Conservation (phyloP, 306 rosid genomes). For the Prinsepia uniflora region DNA sequence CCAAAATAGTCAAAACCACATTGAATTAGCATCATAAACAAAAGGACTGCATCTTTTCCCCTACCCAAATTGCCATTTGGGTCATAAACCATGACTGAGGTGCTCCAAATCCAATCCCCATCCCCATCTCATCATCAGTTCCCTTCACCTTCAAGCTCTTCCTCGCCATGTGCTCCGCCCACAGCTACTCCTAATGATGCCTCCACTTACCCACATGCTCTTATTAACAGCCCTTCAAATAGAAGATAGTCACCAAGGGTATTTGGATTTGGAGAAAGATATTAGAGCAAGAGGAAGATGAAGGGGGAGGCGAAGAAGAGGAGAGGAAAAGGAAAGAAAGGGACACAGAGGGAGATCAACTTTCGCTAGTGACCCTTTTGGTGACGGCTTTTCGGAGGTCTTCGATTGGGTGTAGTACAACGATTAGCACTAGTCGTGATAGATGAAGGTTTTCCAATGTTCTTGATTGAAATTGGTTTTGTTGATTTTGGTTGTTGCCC, state of each 20-base stretch:
- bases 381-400: slow-evolving; percentile 78
- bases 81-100: slow-evolving; percentile 63
- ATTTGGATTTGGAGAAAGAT: slow-evolving; percentile 33
- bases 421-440: slow-evolving; percentile 7
- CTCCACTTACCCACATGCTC: slow-evolving; percentile 52
- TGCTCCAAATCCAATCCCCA: slow-evolving; percentile 61
- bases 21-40: slow-evolving; percentile 16
- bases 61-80: neutral
- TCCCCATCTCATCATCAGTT: slow-evolving; percentile 51
- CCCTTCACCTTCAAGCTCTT: slow-evolving; percentile 86
- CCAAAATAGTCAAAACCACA: slow-evolving; percentile 16
- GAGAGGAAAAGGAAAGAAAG: slow-evolving; percentile 50
- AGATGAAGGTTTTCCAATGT: slow-evolving; percentile 25
- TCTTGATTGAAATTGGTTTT: neutral
- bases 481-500: too few relatives aligned
- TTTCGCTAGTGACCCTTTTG: slow-evolving; percentile 66
- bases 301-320: slow-evolving; percentile 25
- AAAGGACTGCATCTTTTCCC: slow-evolving; percentile 28
- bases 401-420: slow-evolving; percentile 63
- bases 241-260: slow-evolving; percentile 30
- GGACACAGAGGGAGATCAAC: slow-evolving; percentile 71
- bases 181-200: slow-evolving; percentile 36
- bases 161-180: slow-evolving; percentile 37
- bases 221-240: slow-evolving; percentile 47
- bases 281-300: slow-evolving; percentile 8